These are phyloP conservation scores for Ophiostoma sp. DNA, from an alignment of 2,329 filamentous ascomycete genomes.

Conservation along the genomic window DNA sequence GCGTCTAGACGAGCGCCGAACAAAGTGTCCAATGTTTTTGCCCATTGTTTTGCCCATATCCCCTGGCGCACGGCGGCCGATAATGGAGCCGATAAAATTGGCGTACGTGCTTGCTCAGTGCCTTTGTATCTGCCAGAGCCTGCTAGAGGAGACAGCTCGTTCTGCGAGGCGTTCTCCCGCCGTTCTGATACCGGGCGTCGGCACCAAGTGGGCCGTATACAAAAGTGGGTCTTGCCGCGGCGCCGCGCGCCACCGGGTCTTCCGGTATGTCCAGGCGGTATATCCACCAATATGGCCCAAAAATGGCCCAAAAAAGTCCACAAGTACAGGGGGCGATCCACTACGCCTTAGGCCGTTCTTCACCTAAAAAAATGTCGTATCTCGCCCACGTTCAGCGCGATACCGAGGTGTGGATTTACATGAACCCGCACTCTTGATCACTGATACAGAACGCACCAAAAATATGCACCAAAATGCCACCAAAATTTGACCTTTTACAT, in stretches of 20 bases:
- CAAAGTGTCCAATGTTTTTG: background rate
- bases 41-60: background rate
- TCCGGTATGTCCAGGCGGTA: background rate
- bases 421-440: background rate
- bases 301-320: background rate
- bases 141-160: too few relatives aligned
- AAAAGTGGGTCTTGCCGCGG: background rate
- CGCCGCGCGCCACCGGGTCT: conserved; percentile 12
- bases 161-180: background rate
- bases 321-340: background rate
- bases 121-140: background rate
- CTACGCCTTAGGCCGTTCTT: background rate
- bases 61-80: background rate
- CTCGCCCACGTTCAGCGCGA: background rate
- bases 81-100: background rate
- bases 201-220: background rate
- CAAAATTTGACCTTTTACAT: background rate
- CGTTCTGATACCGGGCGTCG: background rate
- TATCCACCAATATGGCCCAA: background rate
- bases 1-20: conserved; percentile 9
- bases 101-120: background rate
- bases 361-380: background rate
- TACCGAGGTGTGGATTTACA: conserved; percentile 1
- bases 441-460: background rate
- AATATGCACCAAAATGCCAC: background rate